A percentile compares a stretch with the other conserved stretches of the same genome.
phyloP scores from a whole-genome alignment of 1,284 basidiomycete species.

The Neolentinus lepideus region DNA sequence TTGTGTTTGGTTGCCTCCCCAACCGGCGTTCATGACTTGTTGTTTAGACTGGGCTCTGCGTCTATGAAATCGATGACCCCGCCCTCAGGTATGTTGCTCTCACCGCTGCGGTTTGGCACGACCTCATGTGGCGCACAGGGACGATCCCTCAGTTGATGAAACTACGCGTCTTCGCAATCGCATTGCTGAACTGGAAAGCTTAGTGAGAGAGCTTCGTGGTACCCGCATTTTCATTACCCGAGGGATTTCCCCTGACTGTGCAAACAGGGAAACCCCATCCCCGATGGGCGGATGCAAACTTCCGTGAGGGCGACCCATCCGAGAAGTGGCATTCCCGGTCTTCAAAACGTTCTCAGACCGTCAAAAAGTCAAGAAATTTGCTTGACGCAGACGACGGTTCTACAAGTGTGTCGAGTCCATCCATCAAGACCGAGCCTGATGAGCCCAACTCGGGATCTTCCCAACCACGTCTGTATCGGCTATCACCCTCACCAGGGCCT shows the following conservation, averaged over 20 bases:
- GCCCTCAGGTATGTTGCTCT: conserved; percentile 54
- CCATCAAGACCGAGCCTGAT: conserved; percentile 28
- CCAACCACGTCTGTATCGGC: conserved; percentile 47
- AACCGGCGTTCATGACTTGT: conserved; percentile 7
- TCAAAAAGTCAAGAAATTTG: conserved; percentile 18
- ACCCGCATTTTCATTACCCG: conserved; percentile 15
- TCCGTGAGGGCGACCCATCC: conserved; percentile 69
- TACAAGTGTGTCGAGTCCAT: conserved; percentile 9
- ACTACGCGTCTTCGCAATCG: conserved; percentile 74
- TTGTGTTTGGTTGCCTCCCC: conserved; percentile 4
- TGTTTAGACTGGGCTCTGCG: conserved; percentile 77
- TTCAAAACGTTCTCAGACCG: conserved; percentile 37
- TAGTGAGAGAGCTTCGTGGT: conserved; percentile 79
- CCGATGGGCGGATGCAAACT: conserved; percentile 71
- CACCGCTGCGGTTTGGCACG: background rate
- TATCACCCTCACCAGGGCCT: conserved; percentile 43
- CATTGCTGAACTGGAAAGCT: conserved; percentile 85
- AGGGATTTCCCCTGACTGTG: conserved; percentile 1
- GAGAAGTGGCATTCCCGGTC: conserved; percentile 83
- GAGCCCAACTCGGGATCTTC: conserved; percentile 22
- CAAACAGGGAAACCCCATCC: conserved; percentile 71
- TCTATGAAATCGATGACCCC: conserved; percentile 88
- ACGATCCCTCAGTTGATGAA: conserved; percentile 80
- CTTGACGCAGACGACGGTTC: conserved; percentile 13
- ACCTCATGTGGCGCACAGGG: conserved; percentile 35